Conservation (phyloP, 345 rosid genomes). For the Barbarea vulgaris region DNA sequence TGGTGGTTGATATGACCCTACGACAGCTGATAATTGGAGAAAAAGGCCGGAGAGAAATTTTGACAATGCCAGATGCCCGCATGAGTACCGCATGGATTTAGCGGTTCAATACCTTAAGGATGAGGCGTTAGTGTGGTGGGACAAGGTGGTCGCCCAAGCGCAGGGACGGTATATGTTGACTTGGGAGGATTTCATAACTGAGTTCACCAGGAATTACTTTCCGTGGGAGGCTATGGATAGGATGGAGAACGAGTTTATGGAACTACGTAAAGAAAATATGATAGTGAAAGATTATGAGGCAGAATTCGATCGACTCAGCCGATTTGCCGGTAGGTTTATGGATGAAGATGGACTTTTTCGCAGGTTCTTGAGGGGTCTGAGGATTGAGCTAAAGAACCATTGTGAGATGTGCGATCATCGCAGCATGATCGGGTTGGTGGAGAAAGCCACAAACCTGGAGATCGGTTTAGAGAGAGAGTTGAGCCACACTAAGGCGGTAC, state of each 20-base stretch:
- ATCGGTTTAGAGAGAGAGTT: too few species aligned
- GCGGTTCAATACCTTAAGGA: neutral
- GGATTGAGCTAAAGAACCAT: neutral
- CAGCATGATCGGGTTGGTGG: too few species aligned
- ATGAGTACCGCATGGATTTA: neutral
- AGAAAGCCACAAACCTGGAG: too few species aligned
- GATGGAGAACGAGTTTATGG: too few species aligned
- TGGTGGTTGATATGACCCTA: neutral
- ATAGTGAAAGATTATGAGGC: neutral
- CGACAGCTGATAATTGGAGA: neutral
- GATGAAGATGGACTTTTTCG: neutral
- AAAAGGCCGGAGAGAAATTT: neutral
- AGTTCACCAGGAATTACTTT: too few species aligned
- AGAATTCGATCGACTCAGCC: neutral
- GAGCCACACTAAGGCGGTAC: too few species aligned
- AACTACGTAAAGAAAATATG: too few species aligned
- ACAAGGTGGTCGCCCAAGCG: too few species aligned
- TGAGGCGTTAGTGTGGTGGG: neutral
- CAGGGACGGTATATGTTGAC: too few species aligned
- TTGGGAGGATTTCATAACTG: too few species aligned
- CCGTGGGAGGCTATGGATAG: too few species aligned
- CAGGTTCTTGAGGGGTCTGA: neutral
- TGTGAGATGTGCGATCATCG: neutral
- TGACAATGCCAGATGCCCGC: neutral
- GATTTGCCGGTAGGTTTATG: neutral